Conservation (phyloP, 1,139 yeast genomes). For the Protomyces inundatus region DNA sequence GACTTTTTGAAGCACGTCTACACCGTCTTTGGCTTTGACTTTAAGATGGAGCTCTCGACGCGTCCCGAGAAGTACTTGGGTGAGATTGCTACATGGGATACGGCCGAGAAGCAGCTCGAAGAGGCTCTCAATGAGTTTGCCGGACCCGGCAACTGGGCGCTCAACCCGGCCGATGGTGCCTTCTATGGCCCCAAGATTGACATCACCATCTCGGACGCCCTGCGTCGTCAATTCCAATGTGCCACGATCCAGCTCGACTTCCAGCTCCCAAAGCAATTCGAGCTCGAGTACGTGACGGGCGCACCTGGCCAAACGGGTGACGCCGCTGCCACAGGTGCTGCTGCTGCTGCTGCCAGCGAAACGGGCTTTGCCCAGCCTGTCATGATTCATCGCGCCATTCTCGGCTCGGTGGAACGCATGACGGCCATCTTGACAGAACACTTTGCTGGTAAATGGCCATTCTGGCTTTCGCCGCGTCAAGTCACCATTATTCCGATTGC, state of each 20-base stretch:
- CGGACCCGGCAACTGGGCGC: constrained; percentile 49
- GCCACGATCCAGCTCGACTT: constrained; percentile 95
- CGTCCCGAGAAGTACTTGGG: constrained; percentile 87
- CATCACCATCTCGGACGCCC: constrained; percentile 75
- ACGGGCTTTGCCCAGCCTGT: constrained; percentile 57
- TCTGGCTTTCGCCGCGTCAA: constrained; percentile 95
- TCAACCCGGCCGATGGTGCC: constrained; percentile 93
- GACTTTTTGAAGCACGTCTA: constrained; percentile 73
- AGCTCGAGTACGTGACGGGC: constrained; percentile 57
- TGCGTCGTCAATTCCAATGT: constrained; percentile 80
- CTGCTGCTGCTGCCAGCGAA: constrained; percentile 25
- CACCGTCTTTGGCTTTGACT: constrained; percentile 68
- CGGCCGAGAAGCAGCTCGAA: constrained; percentile 70
- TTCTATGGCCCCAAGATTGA: constrained; percentile 94
- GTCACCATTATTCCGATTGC: constrained; percentile 81
- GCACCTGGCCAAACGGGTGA: constrained; percentile 34
- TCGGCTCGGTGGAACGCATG: constrained; percentile 90
- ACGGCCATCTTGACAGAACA: constrained; percentile 87
- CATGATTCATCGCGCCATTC: constrained; percentile 90
- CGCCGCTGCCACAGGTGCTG: constrained; percentile 12
- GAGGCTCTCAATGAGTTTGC: constrained; percentile 55
- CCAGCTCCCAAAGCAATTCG: constrained; percentile 83
- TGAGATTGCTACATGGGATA: constrained; percentile 72
- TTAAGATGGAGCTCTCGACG: constrained; percentile 75
- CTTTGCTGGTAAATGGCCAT: constrained; percentile 94